Evolutionary conservation across 148 eudicot genomes (phyloP), one percentile per base, ranked within the genome.

Genomic region (Arctostaphylos glauca): DNA sequence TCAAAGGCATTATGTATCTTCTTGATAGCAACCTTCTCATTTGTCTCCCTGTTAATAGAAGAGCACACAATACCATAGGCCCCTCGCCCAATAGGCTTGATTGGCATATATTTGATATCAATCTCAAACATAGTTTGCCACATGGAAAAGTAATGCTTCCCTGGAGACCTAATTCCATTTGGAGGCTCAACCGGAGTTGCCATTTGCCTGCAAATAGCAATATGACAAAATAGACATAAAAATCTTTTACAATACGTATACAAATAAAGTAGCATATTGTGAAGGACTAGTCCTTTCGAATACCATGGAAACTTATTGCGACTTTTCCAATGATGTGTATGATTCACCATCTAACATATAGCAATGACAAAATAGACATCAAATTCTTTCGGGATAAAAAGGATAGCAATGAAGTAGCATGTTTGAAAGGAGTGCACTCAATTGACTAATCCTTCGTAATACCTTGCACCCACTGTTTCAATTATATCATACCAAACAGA

Each of bases 41-140:
- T 89, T 10, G 89, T 87, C 83, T 89, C 91, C 71, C 74, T 79
- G 62, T 89, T 87, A 44, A 89, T 23, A 23, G 91, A 87, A 75
- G 91, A 89, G 73, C 91, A 89, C 9, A 89, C 91, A 9, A 89
- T 82, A 15, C 91, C 91, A 47, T 89, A 89, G 58, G 91, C 89
- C 71, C 91, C 91, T 81, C 91, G 85, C 54, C 90, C 90, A 77
- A 88, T 88, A 5, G 90, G 88, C 84, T 88, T 88, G 59, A 88
- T 86, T 43, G 90, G 90, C 9, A 88, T 80, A 31, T 88, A 88
- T 60, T 88, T 88, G 53, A 74, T 86, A 74, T 88, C 90, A 74
- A 88, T 88, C 81, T 88, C 90, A 13, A 88, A 88, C 78, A 88
- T 68, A 3, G 90, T 81, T 77, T 88, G 88, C 90, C 90, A 86